Conservation (phyloP, 2,329 filamentous ascomycete species). For the Exophiala xenobiotica region DNA sequence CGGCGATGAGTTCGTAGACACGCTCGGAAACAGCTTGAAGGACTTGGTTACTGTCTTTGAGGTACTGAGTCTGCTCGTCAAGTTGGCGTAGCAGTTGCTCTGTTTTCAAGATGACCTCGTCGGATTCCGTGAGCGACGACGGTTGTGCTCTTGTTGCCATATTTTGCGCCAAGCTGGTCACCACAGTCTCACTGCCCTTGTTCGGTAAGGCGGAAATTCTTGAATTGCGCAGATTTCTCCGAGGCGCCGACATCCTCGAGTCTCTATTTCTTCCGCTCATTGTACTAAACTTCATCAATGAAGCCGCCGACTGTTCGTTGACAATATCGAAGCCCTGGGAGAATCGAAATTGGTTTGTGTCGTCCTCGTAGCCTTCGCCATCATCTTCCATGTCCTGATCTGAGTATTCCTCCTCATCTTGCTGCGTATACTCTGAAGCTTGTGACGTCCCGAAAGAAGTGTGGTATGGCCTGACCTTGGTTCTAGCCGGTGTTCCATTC, state of each 20-base stretch:
- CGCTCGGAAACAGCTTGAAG: slow-evolving; percentile 15
- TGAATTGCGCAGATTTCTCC: slow-evolving; percentile 17
- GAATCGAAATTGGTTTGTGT: slow-evolving; percentile 26
- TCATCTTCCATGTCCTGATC: slow-evolving; percentile 36
- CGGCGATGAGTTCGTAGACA: slow-evolving; percentile 19
- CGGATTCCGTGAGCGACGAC: slow-evolving; percentile 65
- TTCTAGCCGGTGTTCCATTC: slow-evolving; percentile 27
- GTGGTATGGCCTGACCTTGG: slow-evolving; percentile 7
- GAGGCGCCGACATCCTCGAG: slow-evolving; percentile 33
- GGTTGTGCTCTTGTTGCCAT: slow-evolving; percentile 58
- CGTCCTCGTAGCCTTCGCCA: slow-evolving; percentile 41
- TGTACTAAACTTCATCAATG: slow-evolving; percentile 42
- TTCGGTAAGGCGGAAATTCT: slow-evolving; percentile 33
- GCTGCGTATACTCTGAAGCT: slow-evolving; percentile 10
- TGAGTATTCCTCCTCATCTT: slow-evolving; percentile 15
- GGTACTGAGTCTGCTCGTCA: slow-evolving; percentile 50
- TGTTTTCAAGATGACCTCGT: slow-evolving; percentile 70
- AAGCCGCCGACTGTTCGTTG: slow-evolving; percentile 16
- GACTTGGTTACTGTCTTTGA: slow-evolving; percentile 35
- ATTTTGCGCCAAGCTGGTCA: slow-evolving; percentile 70
- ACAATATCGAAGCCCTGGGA: slow-evolving; percentile 12
- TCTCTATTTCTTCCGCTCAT: slow-evolving; percentile 39
- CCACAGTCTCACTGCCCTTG: slow-evolving; percentile 58
- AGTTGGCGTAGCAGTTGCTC: slow-evolving; percentile 68
- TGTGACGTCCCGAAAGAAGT: slow-evolving; percentile 16